phyloP scores from a whole-genome alignment of 1,139 yeast genomes.

The Entelexis sorbosivorans region DNA sequence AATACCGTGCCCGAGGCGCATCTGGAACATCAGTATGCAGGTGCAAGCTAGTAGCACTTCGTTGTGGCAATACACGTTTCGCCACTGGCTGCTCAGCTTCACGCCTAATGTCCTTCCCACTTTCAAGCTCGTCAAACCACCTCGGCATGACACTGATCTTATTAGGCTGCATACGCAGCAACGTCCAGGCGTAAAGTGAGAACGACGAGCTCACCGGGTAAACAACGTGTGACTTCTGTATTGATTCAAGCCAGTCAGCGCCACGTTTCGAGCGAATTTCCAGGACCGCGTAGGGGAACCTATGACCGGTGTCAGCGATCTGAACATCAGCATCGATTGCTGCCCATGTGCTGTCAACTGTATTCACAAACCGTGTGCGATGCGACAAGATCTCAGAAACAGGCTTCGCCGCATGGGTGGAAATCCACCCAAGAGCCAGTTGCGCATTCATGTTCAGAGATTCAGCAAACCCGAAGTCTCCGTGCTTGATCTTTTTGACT shows the following conservation, averaged over 20 bases:
- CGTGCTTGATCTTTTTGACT: conserved; percentile 27
- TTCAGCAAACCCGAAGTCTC: conserved; percentile 6
- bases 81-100: conserved; percentile 21
- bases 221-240: conserved; percentile 33
- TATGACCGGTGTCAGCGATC: conserved; percentile 10
- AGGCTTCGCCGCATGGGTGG: conserved; percentile 26
- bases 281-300: conserved; percentile 41
- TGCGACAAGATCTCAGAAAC: conserved; percentile 21
- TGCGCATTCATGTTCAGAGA: conserved; percentile 24
- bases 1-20: conserved; percentile 35
- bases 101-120: conserved; percentile 30
- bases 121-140: conserved; percentile 30
- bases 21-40: background rate
- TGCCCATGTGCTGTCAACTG: conserved; percentile 17
- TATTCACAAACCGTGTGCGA: conserved; percentile 28
- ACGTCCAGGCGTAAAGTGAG: conserved; percentile 31
- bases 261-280: conserved; percentile 39
- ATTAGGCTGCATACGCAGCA: conserved; percentile 24
- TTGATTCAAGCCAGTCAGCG: conserved; percentile 32
- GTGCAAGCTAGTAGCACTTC: background rate
- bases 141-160: conserved; percentile 27
- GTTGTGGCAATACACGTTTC: background rate
- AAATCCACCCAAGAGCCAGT: conserved; percentile 34
- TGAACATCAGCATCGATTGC: conserved; percentile 13
- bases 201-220: conserved; percentile 29